These are phyloP conservation scores for Talaromyces sp. DNA, from an alignment of 2,329 filamentous ascomycete species.

Conservation along the genomic window DNA sequence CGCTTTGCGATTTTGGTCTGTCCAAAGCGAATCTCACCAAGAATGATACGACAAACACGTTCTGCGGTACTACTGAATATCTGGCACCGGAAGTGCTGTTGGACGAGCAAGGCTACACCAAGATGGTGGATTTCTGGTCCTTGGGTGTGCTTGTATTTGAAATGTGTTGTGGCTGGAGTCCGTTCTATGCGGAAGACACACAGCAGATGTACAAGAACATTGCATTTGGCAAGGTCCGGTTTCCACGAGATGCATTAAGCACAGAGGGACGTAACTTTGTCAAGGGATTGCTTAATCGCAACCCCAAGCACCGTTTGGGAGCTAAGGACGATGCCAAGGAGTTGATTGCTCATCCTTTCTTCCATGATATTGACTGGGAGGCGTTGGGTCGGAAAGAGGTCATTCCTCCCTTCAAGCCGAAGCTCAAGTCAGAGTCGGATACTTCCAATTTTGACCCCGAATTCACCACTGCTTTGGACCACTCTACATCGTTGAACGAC, in stretches of 20 bases:
- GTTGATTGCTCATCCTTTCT: conserved; percentile 91
- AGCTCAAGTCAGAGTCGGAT: conserved; percentile 91
- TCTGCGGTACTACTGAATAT: conserved; percentile 97
- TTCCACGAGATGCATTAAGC: conserved; percentile 89
- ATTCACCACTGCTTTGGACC: conserved; percentile 91
- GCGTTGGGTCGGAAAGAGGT: conserved; percentile 85
- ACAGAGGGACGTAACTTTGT: conserved; percentile 96
- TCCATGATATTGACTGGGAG: conserved; percentile 89
- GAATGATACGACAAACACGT: conserved; percentile 97
- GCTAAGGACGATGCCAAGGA: conserved; percentile 90
- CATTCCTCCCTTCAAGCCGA: conserved; percentile 95
- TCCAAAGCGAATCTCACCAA: conserved; percentile 97
- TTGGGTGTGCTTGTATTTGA: conserved; percentile 96
- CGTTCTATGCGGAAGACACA: conserved; percentile 97
- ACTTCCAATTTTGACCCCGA: conserved; percentile 98
- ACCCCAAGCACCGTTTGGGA: conserved; percentile 90
- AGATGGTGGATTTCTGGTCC: conserved; percentile 99
- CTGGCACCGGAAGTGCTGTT: conserved; percentile 91
- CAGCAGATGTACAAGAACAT: conserved; percentile 99
- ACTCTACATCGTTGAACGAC: conserved; percentile 83
- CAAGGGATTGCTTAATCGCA: conserved; percentile 93
- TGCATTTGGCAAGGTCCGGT: conserved; percentile 95
- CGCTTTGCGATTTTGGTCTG: conserved; percentile 92
- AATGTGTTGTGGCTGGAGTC: conserved; percentile 99
- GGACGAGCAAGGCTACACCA: conserved; percentile 96